phyloP scores from a whole-genome alignment of 1,139 yeast species.

The Candida labiduridarum region DNA sequence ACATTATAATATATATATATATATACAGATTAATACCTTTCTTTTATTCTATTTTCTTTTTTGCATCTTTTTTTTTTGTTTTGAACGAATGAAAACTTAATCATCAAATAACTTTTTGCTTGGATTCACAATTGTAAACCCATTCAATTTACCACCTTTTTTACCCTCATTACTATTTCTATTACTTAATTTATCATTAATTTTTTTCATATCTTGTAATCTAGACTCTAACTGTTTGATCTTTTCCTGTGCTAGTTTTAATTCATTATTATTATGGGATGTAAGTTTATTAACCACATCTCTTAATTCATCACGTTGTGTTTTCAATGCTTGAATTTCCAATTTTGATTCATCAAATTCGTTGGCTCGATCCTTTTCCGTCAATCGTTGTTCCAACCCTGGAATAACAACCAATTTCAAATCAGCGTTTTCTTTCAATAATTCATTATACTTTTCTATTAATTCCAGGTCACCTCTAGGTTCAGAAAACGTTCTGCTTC shows the following conservation, averaged over 20 bases:
- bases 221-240: slow-evolving; percentile 42
- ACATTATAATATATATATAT: slow-evolving; percentile 5
- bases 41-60: slow-evolving; percentile 10
- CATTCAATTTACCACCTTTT: slow-evolving; percentile 44
- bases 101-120: slow-evolving; percentile 34
- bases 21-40: not conserved
- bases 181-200: slow-evolving; percentile 38
- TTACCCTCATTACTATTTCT: slow-evolving; percentile 8
- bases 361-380: slow-evolving; percentile 12
- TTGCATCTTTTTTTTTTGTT: not conserved
- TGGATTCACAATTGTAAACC: slow-evolving; percentile 46
- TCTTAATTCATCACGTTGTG: slow-evolving; percentile 61
- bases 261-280: slow-evolving; percentile 37
- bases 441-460: slow-evolving; percentile 39
- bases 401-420: slow-evolving; percentile 46
- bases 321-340: slow-evolving; percentile 37
- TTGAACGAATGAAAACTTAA: not conserved
- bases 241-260: slow-evolving; percentile 46
- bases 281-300: slow-evolving; percentile 51
- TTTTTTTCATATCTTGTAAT: slow-evolving; percentile 33
- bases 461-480: slow-evolving; percentile 22
- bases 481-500: slow-evolving; percentile 11
- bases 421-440: slow-evolving; percentile 46
- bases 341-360: slow-evolving; percentile 18
- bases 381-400: slow-evolving; percentile 32